phyloP scores from a whole-genome alignment of 2,329 filamentous ascomycete species.

The Penicillium sp. region DNA sequence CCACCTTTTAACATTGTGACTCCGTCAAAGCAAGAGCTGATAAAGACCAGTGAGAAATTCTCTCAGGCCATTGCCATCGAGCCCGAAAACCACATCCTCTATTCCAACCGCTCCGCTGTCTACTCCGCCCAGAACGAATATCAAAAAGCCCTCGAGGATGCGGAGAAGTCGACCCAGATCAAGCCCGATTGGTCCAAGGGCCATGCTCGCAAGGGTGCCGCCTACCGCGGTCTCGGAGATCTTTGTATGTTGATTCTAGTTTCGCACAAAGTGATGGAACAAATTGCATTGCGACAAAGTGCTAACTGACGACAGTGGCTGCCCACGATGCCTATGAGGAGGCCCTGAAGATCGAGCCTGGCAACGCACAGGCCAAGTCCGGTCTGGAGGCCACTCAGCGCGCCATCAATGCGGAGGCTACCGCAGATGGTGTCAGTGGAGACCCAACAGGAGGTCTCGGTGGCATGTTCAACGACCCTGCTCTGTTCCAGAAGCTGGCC shows the following conservation, averaged over 20 bases:
- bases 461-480: conserved; percentile 90
- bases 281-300: not conserved
- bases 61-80: conserved; percentile 87
- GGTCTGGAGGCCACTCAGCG: conserved; percentile 81
- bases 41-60: conserved; percentile 73
- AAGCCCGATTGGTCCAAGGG: conserved; percentile 99
- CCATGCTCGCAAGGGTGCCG: conserved; percentile 89
- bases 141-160: conserved; percentile 79
- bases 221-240: conserved; percentile 82
- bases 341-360: conserved; percentile 87
- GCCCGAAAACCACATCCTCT: conserved; percentile 89
- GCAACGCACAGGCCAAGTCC: conserved; percentile 88
- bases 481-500: conserved; percentile 85
- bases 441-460: conserved; percentile 76
- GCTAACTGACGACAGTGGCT: conserved; percentile 51
- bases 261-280: not conserved
- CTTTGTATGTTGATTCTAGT: conserved; percentile 53
- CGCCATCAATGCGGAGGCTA: conserved; percentile 76
- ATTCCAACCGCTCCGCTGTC: conserved; percentile 88
- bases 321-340: conserved; percentile 89
- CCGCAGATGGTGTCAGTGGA: conserved; percentile 57
- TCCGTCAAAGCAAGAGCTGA: conserved; percentile 9
- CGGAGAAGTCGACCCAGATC: conserved; percentile 86
- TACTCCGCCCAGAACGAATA: conserved; percentile 90
- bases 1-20: conserved; percentile 15